These are phyloP conservation scores for Tripidium arundinaceum DNA, from an alignment of 202 grass and related monocot species.

Conservation along the genomic window DNA sequence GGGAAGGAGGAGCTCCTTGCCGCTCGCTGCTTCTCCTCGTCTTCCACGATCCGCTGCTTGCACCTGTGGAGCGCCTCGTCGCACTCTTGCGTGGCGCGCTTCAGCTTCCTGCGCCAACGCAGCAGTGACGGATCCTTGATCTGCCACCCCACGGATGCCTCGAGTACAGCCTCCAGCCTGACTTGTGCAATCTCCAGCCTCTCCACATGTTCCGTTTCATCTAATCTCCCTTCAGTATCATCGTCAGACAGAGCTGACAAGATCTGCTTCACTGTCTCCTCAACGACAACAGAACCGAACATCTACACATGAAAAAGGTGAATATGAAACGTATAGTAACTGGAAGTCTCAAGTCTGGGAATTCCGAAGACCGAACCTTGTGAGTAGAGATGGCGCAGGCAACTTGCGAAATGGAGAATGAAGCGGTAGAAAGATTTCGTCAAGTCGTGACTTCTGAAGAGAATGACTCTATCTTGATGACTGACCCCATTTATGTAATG, in stretches of 20 bases:
- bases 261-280: background rate
- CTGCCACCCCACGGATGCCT: background rate
- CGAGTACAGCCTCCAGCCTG: constrained; percentile 1
- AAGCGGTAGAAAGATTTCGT: no score
- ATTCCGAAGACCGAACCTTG: background rate
- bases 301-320: background rate
- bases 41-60: background rate
- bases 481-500: no score
- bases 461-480: no score
- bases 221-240: background rate
- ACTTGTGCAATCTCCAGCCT: constrained; percentile 26
- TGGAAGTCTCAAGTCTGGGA: background rate
- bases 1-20: background rate
- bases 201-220: background rate
- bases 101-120: constrained; percentile 18
- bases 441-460: no score
- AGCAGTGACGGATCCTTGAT: background rate
- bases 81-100: constrained; percentile 1
- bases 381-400: background rate
- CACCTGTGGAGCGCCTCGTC: background rate
- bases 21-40: background rate
- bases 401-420: no score
- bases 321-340: background rate
- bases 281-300: background rate
- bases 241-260: background rate